Base-by-base conservation (phyloP, 768 basidiomycete genomes). In the Suillus subluteus region DNA sequence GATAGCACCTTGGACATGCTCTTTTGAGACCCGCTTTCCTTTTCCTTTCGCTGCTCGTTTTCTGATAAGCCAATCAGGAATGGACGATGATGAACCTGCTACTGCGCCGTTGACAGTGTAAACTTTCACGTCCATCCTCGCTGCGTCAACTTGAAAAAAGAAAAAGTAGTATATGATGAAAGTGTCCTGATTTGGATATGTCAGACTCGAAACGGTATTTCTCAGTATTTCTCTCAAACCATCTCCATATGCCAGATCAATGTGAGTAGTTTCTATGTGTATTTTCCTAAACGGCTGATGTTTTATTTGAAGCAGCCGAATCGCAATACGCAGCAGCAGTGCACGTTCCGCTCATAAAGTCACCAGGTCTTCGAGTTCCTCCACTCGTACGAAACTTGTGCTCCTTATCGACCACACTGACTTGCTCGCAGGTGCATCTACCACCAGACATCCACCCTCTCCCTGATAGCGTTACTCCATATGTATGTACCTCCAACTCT, bases 21-120 rank as follows among this genome's bases (percentile, higher is more conserved):
- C 94, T 67, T 87, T 83, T 3, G 82, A 71, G 0, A 85, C 86
- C 44, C 88, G 84, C 76, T 92, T 93, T 7, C 89, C 86, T 73
- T 88, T 90, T 23, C 84, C 75, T 68, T 87, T 85, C 37, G 81
- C 68, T 0, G 85, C 83, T 52, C 93, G 86, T 73, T 91, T 91
- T 48, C 86, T 84, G 3, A 87, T 91, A 56, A 98, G 86, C 96
- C 96, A 98, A 80, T 97, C 95, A 1, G 95, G 96, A n/a, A 98
- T 84, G 44, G 95, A 91, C 0, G 95, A 91, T 1, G 95, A 92
- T 1, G 94, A 94, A 11, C 94, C 91, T 1, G 92, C 87, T 6
- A 91, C 86, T 12, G 94, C 90, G 23, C 97, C 97, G 73, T 98
- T 98, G 72, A 98, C 96, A 26, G 96, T 98, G 82, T 99, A 99